Base-by-base conservation (phyloP, 2,329 filamentous ascomycete genomes). In the Neofusicoccum laricinum region DNA sequence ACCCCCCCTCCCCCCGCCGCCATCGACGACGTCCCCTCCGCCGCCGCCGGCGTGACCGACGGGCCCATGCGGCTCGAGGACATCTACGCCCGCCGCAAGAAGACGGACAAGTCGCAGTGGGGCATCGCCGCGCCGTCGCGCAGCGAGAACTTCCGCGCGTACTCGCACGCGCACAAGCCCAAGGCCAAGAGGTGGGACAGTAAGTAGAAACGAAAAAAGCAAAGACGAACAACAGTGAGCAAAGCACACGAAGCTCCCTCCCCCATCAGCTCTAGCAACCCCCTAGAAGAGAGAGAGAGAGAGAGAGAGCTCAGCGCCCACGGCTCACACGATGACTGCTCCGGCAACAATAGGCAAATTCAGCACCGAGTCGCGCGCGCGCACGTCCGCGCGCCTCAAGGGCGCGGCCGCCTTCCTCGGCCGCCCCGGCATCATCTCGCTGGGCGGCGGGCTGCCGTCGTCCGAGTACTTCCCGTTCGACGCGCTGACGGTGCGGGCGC, bases 381-480 rank as follows among this genome's bases (percentile, higher is more conserved):
- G 81, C 17, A 77, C 77, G 63, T 78, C 79, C 41, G 81, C 78
- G 68, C 89, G 88, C n/a, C 81, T 98, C 66, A 98, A 98, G 78
- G 84, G 85, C 66, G 93, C 93, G 4, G 93, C 93, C 49, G 86
- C 85, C 64, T 90, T 88, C 74, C 85, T 98, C 61, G 90, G 90
- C 73, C 91, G 84, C 43, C 92, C 93, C 0, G 93, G 90, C 15
- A 79, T 97, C 65, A 95, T 99, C 73, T 97, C 93, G 1, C 88
- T 99, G 1, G 95, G 95, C 63, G 95, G 95, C 59, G 95, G 95
- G 3, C 81, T 99, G 19, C 95, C 95, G 3, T 93, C 92, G 14
- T 86, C 91, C 66, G 89, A 94, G 75, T 92, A 96, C 78, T 99
- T 99, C 73, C 95, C 95, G n/a, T 88, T 98, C 71, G 88, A 94